Percentiles rank a stretch among this genome's conserved stretches.
These are phyloP conservation scores for Cyanidiococcus yangmingshanensis DNA, from an alignment of 23 red algal species.

Conservation along the genomic window DNA sequence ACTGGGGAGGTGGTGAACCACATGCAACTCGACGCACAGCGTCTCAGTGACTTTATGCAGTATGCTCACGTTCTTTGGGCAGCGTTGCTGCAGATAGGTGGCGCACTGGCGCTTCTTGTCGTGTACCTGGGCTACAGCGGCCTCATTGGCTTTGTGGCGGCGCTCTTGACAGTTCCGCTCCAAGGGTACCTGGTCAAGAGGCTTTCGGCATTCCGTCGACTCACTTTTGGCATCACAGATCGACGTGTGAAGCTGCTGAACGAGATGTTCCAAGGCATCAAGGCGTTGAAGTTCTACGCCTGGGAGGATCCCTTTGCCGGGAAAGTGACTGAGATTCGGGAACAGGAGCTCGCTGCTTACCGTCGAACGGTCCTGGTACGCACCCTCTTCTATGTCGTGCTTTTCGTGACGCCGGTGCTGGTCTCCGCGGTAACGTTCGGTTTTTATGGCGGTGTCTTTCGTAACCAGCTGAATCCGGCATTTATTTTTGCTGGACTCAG, in stretches of 20 bases:
- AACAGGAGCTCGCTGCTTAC: slow-evolving; percentile 48
- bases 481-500: slow-evolving; percentile 67
- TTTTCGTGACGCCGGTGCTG: slow-evolving; percentile 66
- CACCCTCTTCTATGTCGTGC: slow-evolving; percentile 53
- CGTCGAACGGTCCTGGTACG: slow-evolving; percentile 44
- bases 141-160: slow-evolving; percentile 58
- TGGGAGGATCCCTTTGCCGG: slow-evolving; percentile 81
- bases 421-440: slow-evolving; percentile 73
- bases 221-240: slow-evolving; percentile 61
- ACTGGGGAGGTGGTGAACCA: slow-evolving; percentile 93
- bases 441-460: slow-evolving; percentile 75
- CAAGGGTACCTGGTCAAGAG: slow-evolving; percentile 46
- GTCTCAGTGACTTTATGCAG: slow-evolving; percentile 71
- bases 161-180: slow-evolving; percentile 47
- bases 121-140: slow-evolving; percentile 65
- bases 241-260: slow-evolving; percentile 80
- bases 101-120: slow-evolving; percentile 60
- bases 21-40: slow-evolving; percentile 94
- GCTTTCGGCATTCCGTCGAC: slow-evolving; percentile 29
- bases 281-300: slow-evolving; percentile 94
- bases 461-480: slow-evolving; percentile 46
- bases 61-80: slow-evolving; percentile 73
- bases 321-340: slow-evolving; percentile 42
- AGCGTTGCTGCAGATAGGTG: slow-evolving; percentile 68
- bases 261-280: slow-evolving; percentile 94